phyloP scores from a whole-genome alignment of 2,329 filamentous ascomycete species.

The Arachnopeziza araneosa region DNA sequence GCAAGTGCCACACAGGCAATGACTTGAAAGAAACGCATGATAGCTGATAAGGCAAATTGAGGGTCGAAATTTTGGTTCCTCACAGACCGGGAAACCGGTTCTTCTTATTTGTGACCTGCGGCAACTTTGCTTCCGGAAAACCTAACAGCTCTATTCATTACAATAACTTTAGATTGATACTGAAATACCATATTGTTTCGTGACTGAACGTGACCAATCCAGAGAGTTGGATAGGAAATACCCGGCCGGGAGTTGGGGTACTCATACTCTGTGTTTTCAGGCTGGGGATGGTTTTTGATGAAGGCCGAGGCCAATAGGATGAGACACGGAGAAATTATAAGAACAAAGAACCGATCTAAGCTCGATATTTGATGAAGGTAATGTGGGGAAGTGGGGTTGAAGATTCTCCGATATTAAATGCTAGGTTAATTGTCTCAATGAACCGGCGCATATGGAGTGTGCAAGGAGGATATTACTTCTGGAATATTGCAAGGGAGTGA shows the following conservation, averaged over 20 bases:
- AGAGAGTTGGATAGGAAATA: not conserved
- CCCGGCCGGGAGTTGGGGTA: not conserved
- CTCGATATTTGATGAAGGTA: not conserved
- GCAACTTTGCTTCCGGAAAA: not conserved
- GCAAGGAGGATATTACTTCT: not conserved
- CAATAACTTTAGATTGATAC: not conserved
- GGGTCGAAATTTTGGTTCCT: not conserved
- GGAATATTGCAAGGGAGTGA: no score
- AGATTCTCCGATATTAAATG: not conserved
- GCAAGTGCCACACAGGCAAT: not conserved
- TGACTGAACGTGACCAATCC: not conserved
- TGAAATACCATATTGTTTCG: not conserved
- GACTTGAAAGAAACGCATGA: not conserved
- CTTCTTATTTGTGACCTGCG: not conserved
- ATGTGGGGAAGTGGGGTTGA: not conserved
- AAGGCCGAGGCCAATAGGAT: not conserved
- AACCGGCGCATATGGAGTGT: not conserved
- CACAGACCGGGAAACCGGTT: not conserved
- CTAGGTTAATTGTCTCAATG: not conserved
- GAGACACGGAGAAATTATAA: not conserved
- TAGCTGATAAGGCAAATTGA: not conserved
- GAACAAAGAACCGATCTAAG: not conserved
- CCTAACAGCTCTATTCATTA: not conserved
- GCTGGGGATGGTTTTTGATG: not conserved
- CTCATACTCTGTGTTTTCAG: not conserved